Evolutionary conservation across 345 rosid species (phyloP).

Genomic region (Euclidium syriacum): DNA sequence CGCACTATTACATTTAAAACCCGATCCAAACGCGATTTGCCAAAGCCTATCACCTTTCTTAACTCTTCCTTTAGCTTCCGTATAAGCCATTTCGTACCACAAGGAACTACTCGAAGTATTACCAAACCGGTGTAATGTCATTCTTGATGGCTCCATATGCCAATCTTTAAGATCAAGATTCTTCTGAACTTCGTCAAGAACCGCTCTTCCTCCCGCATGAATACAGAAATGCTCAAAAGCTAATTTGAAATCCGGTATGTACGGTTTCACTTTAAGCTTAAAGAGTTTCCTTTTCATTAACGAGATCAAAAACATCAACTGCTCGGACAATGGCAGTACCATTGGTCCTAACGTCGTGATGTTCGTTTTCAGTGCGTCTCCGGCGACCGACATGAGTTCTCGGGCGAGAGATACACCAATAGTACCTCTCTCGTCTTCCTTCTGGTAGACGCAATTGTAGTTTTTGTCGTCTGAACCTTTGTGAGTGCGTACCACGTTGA

Average conservation of each 20-base stretch:
- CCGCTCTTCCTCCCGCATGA: slow-evolving; percentile 82
- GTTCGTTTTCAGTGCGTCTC: slow-evolving; percentile 82
- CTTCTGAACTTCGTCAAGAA: slow-evolving; percentile 73
- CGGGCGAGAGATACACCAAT: slow-evolving; percentile 78
- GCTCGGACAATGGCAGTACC: slow-evolving; percentile 66
- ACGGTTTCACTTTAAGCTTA: slow-evolving; percentile 57
- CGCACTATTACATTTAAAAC: slow-evolving; percentile 92
- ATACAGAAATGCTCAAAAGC: slow-evolving; percentile 95
- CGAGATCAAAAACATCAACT: slow-evolving; percentile 55
- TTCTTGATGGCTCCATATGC: slow-evolving; percentile 95
- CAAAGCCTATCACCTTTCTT: slow-evolving; percentile 66
- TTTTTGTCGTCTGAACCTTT: slow-evolving; percentile 71
- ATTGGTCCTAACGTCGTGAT: slow-evolving; percentile 87
- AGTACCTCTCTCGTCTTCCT: slow-evolving; percentile 62
- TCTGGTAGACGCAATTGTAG: slow-evolving; percentile 73
- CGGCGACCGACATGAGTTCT: slow-evolving; percentile 88
- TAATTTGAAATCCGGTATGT: slow-evolving; percentile 79
- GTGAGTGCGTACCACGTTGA: slow-evolving; percentile 79
- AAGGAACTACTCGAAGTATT: slow-evolving; percentile 89
- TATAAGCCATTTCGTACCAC: slow-evolving; percentile 88
- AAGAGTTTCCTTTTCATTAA: slow-evolving; percentile 51
- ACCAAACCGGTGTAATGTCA: slow-evolving; percentile 86
- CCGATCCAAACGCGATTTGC: slow-evolving; percentile 98
- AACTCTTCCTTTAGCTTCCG: slow-evolving; percentile 88
- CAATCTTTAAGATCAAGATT: slow-evolving; percentile 65